A percentile compares a stretch with the other conserved stretches of the same genome.
These are phyloP conservation scores for Trichosporon sp. DNA, from an alignment of 1,284 basidiomycete species.

Conservation along the genomic window DNA sequence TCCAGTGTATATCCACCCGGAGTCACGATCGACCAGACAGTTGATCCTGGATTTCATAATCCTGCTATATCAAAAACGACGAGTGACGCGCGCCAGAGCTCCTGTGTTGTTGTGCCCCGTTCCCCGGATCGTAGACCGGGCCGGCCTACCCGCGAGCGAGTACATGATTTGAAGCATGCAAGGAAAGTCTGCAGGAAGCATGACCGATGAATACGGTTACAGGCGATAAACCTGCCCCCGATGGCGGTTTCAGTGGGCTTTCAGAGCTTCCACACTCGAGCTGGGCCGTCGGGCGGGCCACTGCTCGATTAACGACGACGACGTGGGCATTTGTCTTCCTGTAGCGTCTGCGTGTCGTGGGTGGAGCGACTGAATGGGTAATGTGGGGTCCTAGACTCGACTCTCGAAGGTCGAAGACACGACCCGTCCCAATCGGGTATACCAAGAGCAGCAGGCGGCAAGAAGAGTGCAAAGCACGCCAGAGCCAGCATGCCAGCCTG, in stretches of 20 bases:
- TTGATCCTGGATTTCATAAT: not conserved
- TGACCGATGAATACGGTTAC: not conserved
- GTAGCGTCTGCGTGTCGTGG: not conserved
- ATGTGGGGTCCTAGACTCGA: not conserved
- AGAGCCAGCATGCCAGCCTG: too few species aligned
- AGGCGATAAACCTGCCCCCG: slow-evolving; percentile 1
- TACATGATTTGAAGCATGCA: not conserved
- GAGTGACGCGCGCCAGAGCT: too few species aligned
- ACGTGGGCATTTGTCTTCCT: not conserved
- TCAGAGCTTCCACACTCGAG: not conserved
- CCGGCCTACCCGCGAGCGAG: too few species aligned
- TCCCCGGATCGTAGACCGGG: too few species aligned
- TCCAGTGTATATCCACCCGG: not conserved
- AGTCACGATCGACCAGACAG: not conserved
- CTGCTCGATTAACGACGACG: not conserved
- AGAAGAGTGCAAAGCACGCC: too few species aligned
- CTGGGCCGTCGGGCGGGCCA: not conserved
- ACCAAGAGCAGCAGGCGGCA: too few species aligned
- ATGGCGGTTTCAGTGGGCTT: not conserved
- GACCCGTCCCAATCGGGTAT: too few species aligned
- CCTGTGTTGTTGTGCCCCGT: too few species aligned
- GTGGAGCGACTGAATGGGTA: not conserved
- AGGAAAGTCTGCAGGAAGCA: not conserved
- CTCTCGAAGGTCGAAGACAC: too few species aligned
- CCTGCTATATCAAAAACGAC: not conserved